A percentile compares a stretch with the other conserved stretches of the same genome.
These are phyloP conservation scores for Penicillium sp. DNA, from an alignment of 2,329 filamentous ascomycete genomes.

Conservation along the genomic window DNA sequence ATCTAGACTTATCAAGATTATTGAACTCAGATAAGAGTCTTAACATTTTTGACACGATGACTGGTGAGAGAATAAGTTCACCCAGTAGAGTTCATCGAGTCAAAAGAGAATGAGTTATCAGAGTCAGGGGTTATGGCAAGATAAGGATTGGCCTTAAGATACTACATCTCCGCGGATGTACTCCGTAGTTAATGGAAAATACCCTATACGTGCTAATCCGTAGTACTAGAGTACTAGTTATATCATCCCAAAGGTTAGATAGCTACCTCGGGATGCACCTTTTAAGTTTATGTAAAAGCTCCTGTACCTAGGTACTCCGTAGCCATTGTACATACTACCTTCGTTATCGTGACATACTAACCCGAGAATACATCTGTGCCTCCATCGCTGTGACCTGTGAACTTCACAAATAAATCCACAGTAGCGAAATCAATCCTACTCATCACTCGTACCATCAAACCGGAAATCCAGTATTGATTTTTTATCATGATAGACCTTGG, in stretches of 20 bases:
- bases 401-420: background rate
- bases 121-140: background rate
- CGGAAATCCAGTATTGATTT: background rate
- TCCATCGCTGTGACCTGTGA: background rate
- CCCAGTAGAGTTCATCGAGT: conserved; percentile 3
- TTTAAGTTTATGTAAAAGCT: background rate
- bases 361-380: background rate
- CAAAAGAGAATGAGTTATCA: conserved; percentile 9
- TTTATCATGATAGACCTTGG: too few relatives aligned
- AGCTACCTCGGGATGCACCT: background rate
- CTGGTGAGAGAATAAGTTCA: background rate
- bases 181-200: background rate
- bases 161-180: conserved; percentile 1
- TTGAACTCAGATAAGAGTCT: conserved; percentile 1
- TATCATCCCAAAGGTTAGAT: too few relatives aligned
- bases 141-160: background rate
- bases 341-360: background rate
- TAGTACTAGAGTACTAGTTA: too few relatives aligned
- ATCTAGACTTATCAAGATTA: background rate
- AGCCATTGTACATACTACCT: background rate
- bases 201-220: too few relatives aligned
- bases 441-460: background rate
- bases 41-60: background rate
- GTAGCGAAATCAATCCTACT: background rate
- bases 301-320: too few relatives aligned